phyloP scores from a whole-genome alignment of 2,329 filamentous ascomycete genomes.

The Ophiostoma piceae region DNA sequence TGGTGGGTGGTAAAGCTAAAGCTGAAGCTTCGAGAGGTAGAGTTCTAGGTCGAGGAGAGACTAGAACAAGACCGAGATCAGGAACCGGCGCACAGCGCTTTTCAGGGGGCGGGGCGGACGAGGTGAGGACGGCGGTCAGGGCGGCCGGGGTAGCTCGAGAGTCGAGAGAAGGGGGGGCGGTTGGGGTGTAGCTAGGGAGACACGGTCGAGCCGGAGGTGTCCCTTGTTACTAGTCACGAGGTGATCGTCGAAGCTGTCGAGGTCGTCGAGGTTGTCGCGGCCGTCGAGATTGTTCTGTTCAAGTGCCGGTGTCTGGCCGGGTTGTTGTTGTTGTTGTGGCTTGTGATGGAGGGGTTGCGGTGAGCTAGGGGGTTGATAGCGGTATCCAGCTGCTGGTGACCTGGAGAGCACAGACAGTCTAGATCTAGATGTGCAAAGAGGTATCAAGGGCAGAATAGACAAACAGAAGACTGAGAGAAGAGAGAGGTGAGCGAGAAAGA shows the following conservation, averaged over 20 bases:
- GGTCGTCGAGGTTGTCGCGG: not conserved
- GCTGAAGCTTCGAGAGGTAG: not conserved
- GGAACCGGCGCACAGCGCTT: not conserved
- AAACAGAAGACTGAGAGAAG: too few species aligned
- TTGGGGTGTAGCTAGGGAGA: not conserved
- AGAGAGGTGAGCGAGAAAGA: not conserved
- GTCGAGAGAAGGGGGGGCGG: not conserved
- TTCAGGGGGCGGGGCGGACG: constrained; percentile 5
- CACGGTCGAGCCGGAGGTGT: not conserved
- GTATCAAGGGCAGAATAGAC: not conserved
- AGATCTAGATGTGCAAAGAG: not conserved
- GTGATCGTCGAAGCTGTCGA: not conserved
- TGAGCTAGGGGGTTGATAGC: not conserved
- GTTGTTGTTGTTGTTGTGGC: not conserved
- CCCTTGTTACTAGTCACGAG: not conserved
- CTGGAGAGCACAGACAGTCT: not conserved
- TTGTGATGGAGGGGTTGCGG: constrained; percentile 15
- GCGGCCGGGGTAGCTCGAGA: not conserved
- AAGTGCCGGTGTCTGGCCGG: not conserved
- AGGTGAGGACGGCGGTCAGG: constrained; percentile 3
- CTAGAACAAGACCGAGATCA: not conserved
- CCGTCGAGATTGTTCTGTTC: not conserved
- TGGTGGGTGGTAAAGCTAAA: not conserved
- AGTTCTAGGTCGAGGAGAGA: not conserved
- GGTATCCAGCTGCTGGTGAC: not conserved